These are phyloP conservation scores for Apiospora pterosperma DNA, from an alignment of 2,329 filamentous ascomycete species.

Conservation along the genomic window DNA sequence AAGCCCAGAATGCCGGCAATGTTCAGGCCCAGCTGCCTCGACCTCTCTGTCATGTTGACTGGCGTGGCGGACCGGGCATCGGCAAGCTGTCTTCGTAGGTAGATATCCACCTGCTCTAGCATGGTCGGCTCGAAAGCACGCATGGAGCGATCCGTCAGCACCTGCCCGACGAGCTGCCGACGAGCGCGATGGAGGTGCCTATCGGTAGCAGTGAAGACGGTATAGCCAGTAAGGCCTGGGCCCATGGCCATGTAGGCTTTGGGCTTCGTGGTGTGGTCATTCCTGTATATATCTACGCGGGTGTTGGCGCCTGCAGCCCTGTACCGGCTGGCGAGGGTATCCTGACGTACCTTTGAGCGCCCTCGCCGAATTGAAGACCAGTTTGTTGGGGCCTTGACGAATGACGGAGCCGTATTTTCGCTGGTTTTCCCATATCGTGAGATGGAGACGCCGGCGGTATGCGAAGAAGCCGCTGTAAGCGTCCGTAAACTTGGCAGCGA, in stretches of 20 bases:
- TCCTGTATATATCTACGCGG: too few species aligned
- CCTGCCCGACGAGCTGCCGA: slow-evolving; percentile 14
- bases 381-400: slow-evolving; percentile 15
- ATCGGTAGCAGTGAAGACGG: slow-evolving; percentile 14
- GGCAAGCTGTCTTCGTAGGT: slow-evolving; percentile 4
- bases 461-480: slow-evolving; percentile 15
- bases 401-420: slow-evolving; percentile 13
- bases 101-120: slow-evolving; percentile 15
- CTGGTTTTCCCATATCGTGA: slow-evolving; percentile 3
- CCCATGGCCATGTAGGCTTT: slow-evolving; percentile 12
- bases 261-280: slow-evolving; percentile 14
- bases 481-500: slow-evolving; percentile 15
- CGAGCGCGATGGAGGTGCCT: slow-evolving; percentile 12
- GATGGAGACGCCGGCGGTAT: slow-evolving; percentile 11
- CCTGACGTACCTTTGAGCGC: too few species aligned
- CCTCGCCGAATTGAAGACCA: slow-evolving; percentile 16
- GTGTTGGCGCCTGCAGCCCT: too few species aligned
- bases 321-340: too few species aligned
- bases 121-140: slow-evolving; percentile 17
- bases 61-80: neutral
- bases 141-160: slow-evolving; percentile 15
- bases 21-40: slow-evolving; percentile 14
- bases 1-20: slow-evolving; percentile 16
- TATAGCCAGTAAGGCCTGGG: slow-evolving; percentile 5
- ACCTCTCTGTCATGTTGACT: slow-evolving; percentile 12